These are phyloP conservation scores for Spirogloea muscicola DNA, from an alignment of 139 green algal genomes.

Conservation along the genomic window DNA sequence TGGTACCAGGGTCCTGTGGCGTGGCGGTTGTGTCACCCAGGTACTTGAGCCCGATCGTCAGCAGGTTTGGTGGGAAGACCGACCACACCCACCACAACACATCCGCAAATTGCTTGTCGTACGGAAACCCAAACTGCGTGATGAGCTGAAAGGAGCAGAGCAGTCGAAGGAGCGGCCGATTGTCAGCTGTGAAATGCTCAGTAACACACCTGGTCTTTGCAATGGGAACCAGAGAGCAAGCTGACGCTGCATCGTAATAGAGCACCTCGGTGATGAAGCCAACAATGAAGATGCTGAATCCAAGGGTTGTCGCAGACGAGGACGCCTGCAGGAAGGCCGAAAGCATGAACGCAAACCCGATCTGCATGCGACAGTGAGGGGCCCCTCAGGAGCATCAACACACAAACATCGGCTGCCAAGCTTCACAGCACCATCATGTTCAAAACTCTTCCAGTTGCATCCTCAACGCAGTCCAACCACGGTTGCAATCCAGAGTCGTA, in stretches of 20 bases:
- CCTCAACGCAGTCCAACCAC: background rate
- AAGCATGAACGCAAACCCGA: constrained; percentile 64
- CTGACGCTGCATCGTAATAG: background rate
- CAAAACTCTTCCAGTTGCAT: background rate
- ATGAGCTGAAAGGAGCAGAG: constrained; percentile 39
- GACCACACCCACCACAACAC: constrained; percentile 12
- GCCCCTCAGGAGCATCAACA: background rate
- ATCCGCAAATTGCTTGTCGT: constrained; percentile 29
- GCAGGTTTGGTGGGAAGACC: constrained; percentile 74
- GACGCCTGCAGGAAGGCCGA: constrained; percentile 64
- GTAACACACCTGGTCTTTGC: background rate
- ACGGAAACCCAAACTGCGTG: constrained; percentile 64
- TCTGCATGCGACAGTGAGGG: constrained; percentile 6
- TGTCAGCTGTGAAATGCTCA: background rate
- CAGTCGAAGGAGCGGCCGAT: background rate
- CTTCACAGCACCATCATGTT: background rate
- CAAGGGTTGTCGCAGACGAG: constrained; percentile 68
- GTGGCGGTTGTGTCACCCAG: constrained; percentile 41
- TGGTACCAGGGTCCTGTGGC: constrained; percentile 23
- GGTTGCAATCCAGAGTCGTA: background rate
- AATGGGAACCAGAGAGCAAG: background rate
- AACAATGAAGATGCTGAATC: constrained; percentile 88
- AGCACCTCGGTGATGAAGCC: constrained; percentile 63
- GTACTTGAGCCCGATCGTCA: constrained; percentile 72
- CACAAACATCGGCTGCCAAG: background rate